Evolutionary conservation across 202 grass and related monocot species (phyloP), one percentile per base, ranked within the genome.

Genomic region (Panicum virgatum): DNA sequence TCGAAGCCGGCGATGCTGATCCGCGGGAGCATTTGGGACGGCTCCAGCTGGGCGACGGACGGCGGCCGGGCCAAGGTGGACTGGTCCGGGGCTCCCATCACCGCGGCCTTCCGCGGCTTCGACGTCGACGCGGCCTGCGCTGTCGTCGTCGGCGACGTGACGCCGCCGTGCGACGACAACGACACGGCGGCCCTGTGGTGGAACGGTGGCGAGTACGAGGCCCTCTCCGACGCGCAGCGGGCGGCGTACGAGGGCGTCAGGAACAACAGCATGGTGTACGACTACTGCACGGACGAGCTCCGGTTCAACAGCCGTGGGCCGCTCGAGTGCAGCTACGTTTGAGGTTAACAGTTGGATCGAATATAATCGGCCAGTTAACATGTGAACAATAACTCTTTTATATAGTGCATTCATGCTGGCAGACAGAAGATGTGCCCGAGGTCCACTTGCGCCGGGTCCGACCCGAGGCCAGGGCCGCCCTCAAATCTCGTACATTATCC

Each of bases 1-100:
- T 30, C 80, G 20, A 80, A 80, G 63, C 78, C 73, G 38, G 89
- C 86, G 90, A 96, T 91, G 93, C 26, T 76, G 52, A 10, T 91
- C 69, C 63, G 73, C 12, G 80, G 34, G 1, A 96, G 88, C 83
- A 6, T 96, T 8, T 96, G 90, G 93, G 79, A 96, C 80, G 93
- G 80, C 68, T 89, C 87, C 12, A 46, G 15, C 63, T 97, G 93
- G 90, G 86, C 86, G 10, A 93, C 93, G 30, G 73, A 91, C 74
- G 78, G 83, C 58, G 90, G 93, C 0, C 20, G 32, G 25, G 74
- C 36, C 26, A 93, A 83, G 73, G 75, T 87, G 19, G 81, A 93
- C 85, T 93, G 93, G 93, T 57, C 50, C 26, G 39, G 40, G 3
- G 86, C 64, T 5, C 93, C 93, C 7, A 93, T 93, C 88, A 66